Evolutionary conservation across 2,329 filamentous ascomycete species (phyloP).

Genomic region (Pyrenophora teres): DNA sequence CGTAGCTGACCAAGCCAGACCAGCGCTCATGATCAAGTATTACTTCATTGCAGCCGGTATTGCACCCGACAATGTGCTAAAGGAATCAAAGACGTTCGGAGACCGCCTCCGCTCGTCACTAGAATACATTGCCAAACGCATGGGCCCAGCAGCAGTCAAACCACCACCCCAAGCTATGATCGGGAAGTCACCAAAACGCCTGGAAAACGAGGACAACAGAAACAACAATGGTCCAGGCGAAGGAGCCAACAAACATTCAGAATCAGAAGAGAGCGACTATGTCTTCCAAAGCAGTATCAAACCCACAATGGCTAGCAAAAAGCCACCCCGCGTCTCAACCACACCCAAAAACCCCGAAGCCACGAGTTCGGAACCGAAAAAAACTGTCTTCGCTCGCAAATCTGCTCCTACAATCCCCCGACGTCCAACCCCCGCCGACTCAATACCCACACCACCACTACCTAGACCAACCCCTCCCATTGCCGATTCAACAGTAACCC

Average conservation of each 20-base stretch:
- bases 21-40: conserved; percentile 13
- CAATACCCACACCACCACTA: neutral
- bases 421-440: neutral
- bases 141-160: conserved; percentile 13
- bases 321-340: too few species aligned
- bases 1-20: conserved; percentile 4
- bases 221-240: conserved; percentile 1
- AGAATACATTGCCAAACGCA: conserved; percentile 9
- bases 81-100: conserved; percentile 16
- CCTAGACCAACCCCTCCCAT: neutral
- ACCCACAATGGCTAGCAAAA: neutral
- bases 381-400: neutral
- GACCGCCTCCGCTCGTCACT: conserved; percentile 11
- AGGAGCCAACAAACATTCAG: neutral
- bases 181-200: neutral
- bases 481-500: neutral
- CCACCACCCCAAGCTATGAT: neutral
- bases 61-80: conserved; percentile 12
- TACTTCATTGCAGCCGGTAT: conserved; percentile 21
- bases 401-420: neutral
- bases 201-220: conserved; percentile 1
- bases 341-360: too few species aligned
- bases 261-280: too few species aligned
- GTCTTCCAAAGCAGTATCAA: neutral
- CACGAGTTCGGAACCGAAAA: too few species aligned